Evolutionary conservation across 1,284 basidiomycete genomes (phyloP), one percentile per base, ranked within the genome.

Genomic region (Boletus albobrunnescens): DNA sequence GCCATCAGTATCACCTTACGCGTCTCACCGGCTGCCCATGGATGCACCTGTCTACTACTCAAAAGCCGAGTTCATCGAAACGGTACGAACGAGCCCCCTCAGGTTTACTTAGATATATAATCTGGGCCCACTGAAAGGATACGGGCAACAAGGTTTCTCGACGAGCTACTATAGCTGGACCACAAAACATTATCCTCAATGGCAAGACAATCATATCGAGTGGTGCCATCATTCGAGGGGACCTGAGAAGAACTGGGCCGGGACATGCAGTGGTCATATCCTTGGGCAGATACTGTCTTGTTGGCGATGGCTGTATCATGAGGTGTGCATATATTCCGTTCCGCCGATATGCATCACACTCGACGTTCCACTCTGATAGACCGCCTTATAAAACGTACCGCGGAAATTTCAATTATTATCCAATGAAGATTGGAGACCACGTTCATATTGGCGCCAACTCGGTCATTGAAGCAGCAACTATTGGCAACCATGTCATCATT

Each of bases 191-290:
- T 64, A 91, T 98, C 51, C 82, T 99, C 3, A 93, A 92, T 28
- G 96, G 95, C 33, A 98, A 98, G 71, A 95, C 92, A 5, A 91
- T 99, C 65, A 95, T 99, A 46, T 87, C 94, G 12, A 87, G 81
- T 43, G 81, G 82, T 47, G 87, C 87, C 12, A 89, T 96, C 49
- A 86, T 97, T 46, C 84, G 94, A 37, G 94, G 94, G 1, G 94
- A 97, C 63, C 72, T 96, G 36, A 75, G 88, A 42, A 75, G 91
- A 39, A 86, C 90, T 6, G 87, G 90, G 2, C 82, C 89, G 11
- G 87, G 91, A 1, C 88, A 91, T 74, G 87, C 92, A 11, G 92
- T 98, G 6, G 93, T 94, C 30, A 90, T 99, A 38, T 87, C 84
- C 3, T 76, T 98, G 27, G 96, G 96, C 10, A 76, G 94, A 54